A percentile compares a stretch with the other conserved stretches of the same genome.
Evolutionary conservation across 78 protist species (phyloP).

Genomic region (Parvularia atlantis): DNA sequence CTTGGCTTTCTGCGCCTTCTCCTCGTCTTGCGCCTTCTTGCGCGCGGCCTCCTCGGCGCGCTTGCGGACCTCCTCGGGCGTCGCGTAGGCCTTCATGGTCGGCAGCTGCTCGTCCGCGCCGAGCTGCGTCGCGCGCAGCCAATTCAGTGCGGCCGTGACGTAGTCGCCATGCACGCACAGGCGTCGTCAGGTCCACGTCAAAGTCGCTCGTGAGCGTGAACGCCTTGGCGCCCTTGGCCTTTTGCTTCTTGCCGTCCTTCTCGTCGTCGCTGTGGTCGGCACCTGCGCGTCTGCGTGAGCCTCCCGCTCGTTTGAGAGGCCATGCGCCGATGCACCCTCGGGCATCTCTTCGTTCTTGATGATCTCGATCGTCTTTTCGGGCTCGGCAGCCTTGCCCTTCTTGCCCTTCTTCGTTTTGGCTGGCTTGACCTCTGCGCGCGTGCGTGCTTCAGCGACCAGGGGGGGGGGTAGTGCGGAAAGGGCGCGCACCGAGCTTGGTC

Average conservation of each 20-base stretch:
- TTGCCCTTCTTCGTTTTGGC: conserved; percentile 5
- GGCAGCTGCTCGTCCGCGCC: not conserved
- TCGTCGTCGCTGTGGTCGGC: not conserved
- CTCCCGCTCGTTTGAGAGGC: too few relatives aligned
- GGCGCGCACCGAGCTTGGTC: not conserved
- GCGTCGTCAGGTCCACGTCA: not conserved
- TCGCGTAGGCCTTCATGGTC: not conserved
- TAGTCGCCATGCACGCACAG: not conserved
- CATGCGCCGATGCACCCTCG: too few relatives aligned
- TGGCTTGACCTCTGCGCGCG: not conserved
- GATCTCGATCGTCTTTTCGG: not conserved
- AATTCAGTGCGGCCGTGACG: not conserved
- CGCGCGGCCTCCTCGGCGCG: not conserved
- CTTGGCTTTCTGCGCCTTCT: not conserved
- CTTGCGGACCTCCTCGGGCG: not conserved
- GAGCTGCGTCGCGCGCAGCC: not conserved
- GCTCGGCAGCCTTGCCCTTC: conserved; percentile 1
- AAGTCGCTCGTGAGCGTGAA: not conserved
- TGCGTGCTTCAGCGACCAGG: not conserved
- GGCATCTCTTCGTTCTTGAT: not conserved
- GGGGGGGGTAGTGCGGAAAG: not conserved
- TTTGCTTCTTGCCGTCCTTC: not conserved
- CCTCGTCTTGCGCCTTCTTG: not conserved
- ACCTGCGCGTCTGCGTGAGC: too few relatives aligned
- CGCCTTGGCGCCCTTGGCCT: too few relatives aligned